phyloP scores from a whole-genome alignment of 1,284 basidiomycete genomes.

The Agaricales sp. region DNA sequence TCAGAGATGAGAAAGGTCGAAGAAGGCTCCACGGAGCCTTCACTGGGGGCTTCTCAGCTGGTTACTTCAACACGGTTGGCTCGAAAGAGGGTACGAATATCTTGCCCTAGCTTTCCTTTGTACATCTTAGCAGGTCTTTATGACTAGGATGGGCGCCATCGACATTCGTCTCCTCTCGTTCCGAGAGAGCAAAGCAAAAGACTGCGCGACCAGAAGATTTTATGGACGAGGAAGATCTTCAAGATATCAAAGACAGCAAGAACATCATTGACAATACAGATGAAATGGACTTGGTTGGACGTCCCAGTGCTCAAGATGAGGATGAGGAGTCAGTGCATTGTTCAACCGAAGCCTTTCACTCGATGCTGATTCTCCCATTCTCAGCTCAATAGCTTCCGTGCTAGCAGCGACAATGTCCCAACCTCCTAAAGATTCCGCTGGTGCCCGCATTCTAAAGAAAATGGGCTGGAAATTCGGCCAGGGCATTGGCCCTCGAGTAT shows the following conservation, averaged over 20 bases:
- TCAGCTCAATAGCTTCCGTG: conserved; percentile 49
- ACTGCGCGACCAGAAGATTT: conserved; percentile 76
- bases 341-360: conserved; percentile 2
- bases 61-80: conserved; percentile 95
- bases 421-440: conserved; percentile 55
- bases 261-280: conserved; percentile 70
- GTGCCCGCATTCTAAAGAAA: conserved; percentile 78
- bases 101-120: conserved; percentile 3
- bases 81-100: conserved; percentile 75
- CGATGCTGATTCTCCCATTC: conserved; percentile 7
- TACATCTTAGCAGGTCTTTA: neutral
- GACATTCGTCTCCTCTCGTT: conserved; percentile 82
- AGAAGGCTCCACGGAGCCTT: conserved; percentile 93
- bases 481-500: conserved; percentile 87
- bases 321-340: conserved; percentile 52
- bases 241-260: conserved; percentile 64
- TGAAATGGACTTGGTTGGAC: conserved; percentile 58
- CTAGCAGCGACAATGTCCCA: conserved; percentile 31
- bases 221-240: conserved; percentile 98
- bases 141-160: conserved; percentile 83
- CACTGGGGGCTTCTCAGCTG: conserved; percentile 95
- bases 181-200: conserved; percentile 59
- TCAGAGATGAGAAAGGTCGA: conserved; percentile 90
- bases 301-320: conserved; percentile 36
- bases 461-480: conserved; percentile 95